Evolutionary conservation across 2,329 filamentous ascomycete genomes (phyloP), one percentile per base, ranked within the genome.

Genomic region (Didymella arachidicola): DNA sequence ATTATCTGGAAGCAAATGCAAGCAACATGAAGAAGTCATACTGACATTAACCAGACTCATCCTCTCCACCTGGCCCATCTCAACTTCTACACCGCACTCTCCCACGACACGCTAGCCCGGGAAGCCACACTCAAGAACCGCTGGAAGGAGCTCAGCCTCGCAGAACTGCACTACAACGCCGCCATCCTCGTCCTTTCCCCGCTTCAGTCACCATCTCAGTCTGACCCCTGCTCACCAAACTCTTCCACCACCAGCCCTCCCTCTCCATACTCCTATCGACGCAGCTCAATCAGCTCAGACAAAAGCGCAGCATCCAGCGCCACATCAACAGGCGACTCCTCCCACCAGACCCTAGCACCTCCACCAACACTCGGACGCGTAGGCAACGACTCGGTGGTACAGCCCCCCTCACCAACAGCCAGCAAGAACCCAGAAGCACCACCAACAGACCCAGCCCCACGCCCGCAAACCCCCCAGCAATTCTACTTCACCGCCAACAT

Each of bases 41-140:
- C 41, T 59, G 54, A 59, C 46, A 42, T 22, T 2, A 0, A 18
- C 16, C 45, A 78, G 76, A 65, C 69, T 22, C 73, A 77, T 60
- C 72, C 73, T n/a, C 50, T 77, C 7, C 68, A 76, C 53, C 53
- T 62, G 1, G 68, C 73, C 7, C 76, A 72, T 50, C 65, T 79
- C 8, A 70, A 75, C 62, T 78, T 78, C 65, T 78, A 77, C 58
- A 67, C 71, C 4, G 77, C 74, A 3, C 59, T 77, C 11, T 73
- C 73, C 8, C 72, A 79, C 56, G 76, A 79, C 57, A 69, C 71
- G 3, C 61, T 77, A 26, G 76, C 74, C 4, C 69, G 76, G 18
- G 70, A 73, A 64, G 72, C 75, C 25, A 70, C 70, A 4, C 68
- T 70, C 5, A 68, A 62, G 39, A 68, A 73, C 19, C 72, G 76